These are phyloP conservation scores for Jamesozyma piceae DNA, from an alignment of 805 yeast genomes.

Conservation along the genomic window DNA sequence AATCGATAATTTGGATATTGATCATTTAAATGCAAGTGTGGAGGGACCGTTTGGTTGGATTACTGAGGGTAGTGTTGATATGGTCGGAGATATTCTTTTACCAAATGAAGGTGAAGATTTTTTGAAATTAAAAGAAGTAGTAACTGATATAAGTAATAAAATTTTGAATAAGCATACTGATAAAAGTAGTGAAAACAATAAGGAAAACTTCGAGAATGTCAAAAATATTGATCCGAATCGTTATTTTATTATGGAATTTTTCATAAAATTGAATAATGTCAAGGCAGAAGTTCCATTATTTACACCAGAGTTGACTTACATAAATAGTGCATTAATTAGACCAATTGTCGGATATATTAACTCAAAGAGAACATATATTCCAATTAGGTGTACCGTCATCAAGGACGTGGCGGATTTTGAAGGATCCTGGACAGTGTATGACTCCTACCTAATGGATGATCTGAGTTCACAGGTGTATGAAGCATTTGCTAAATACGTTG, in stretches of 20 bases:
- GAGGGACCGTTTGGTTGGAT: slow-evolving; percentile 98
- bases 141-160: slow-evolving; percentile 36
- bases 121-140: slow-evolving; percentile 37
- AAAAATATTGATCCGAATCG: slow-evolving; percentile 30
- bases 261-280: slow-evolving; percentile 72
- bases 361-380: slow-evolving; percentile 80
- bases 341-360: slow-evolving; percentile 96
- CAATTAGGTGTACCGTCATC: slow-evolving; percentile 71
- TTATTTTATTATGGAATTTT: slow-evolving; percentile 68
- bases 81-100: slow-evolving; percentile 82
- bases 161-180: not conserved
- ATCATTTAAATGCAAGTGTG: slow-evolving; percentile 82
- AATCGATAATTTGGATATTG: slow-evolving; percentile 76
- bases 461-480: slow-evolving; percentile 82
- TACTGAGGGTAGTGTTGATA: slow-evolving; percentile 80
- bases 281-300: slow-evolving; percentile 84
- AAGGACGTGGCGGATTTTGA: slow-evolving; percentile 77
- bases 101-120: slow-evolving; percentile 54
- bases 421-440: slow-evolving; percentile 95
- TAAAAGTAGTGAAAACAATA: not conserved
- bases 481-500: slow-evolving; percentile 79
- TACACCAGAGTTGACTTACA: slow-evolving; percentile 78
- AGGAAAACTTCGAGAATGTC: slow-evolving; percentile 11
- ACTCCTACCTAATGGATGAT: slow-evolving; percentile 84
- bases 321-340: slow-evolving; percentile 82